These are phyloP conservation scores for Kazachstania bromeliacearum DNA, from an alignment of 805 yeast genomes.

Conservation along the genomic window DNA sequence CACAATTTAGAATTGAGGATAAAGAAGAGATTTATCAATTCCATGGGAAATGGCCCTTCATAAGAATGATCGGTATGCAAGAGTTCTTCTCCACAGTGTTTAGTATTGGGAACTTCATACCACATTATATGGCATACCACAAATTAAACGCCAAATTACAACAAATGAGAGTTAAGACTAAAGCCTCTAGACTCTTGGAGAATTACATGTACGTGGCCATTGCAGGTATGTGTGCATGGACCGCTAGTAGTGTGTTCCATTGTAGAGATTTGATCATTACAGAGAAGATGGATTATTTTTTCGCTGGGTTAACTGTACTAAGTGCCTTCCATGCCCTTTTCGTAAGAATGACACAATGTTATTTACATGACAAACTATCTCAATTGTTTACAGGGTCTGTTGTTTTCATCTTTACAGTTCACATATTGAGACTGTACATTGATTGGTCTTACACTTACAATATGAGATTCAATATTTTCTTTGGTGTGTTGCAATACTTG, in stretches of 20 bases:
- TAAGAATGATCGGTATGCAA: slow-evolving; percentile 68
- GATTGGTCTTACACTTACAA: slow-evolving; percentile 91
- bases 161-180: slow-evolving; percentile 3
- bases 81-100: slow-evolving; percentile 75
- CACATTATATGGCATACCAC: slow-evolving; percentile 46
- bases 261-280: slow-evolving; percentile 71
- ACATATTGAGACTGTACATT: slow-evolving; percentile 51
- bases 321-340: slow-evolving; percentile 65
- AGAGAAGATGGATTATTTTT: slow-evolving; percentile 81
- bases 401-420: slow-evolving; percentile 45
- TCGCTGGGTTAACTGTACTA: slow-evolving; percentile 84
- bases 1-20: slow-evolving; percentile 39
- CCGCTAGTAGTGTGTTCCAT: slow-evolving; percentile 78
- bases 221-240: slow-evolving; percentile 81
- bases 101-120: slow-evolving; percentile 59
- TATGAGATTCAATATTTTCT: slow-evolving; percentile 77
- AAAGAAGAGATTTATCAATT: slow-evolving; percentile 65
- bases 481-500: slow-evolving; percentile 69
- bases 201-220: slow-evolving; percentile 35
- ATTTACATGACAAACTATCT: slow-evolving; percentile 31
- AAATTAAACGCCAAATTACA: slow-evolving; percentile 23
- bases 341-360: slow-evolving; percentile 52
- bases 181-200: slow-evolving; percentile 6
- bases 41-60: slow-evolving; percentile 97
- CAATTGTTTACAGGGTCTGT: slow-evolving; percentile 35